phyloP scores from a whole-genome alignment of 257 asterid species.

The Parsonsia alboflavescens region DNA sequence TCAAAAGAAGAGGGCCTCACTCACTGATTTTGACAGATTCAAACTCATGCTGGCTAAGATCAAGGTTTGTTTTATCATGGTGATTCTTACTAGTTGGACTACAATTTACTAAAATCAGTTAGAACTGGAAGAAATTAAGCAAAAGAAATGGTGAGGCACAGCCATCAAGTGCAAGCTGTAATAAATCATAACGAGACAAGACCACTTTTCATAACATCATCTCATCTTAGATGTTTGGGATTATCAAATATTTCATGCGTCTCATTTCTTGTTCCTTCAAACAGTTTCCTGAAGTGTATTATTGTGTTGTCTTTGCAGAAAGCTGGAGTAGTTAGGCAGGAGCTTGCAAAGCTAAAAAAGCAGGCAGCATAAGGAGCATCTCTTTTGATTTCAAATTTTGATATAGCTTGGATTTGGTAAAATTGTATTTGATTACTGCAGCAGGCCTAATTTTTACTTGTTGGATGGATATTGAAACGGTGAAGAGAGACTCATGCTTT shows the following conservation, averaged over 20 bases:
- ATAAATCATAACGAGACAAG: too few relatives aligned
- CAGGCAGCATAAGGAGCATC: slow-evolving; percentile 20
- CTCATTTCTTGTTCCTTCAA: too few relatives aligned
- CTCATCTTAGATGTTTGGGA: too few relatives aligned
- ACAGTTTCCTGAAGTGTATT: too few relatives aligned
- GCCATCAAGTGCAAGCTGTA: too few relatives aligned
- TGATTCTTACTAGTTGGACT: neutral
- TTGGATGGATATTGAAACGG: neutral
- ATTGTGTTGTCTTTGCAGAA: slow-evolving; percentile 58
- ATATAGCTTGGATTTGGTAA: slow-evolving; percentile 1
- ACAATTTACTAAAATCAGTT: neutral
- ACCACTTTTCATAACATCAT: too few relatives aligned
- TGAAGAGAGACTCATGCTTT: slow-evolving; percentile 6
- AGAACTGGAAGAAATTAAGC: neutral
- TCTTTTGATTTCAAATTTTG: neutral
- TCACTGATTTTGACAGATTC: slow-evolving; percentile 81
- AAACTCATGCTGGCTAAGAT: slow-evolving; percentile 87
- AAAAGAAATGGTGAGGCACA: neutral
- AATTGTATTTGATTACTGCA: slow-evolving; percentile 1
- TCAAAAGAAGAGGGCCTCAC: slow-evolving; percentile 77
- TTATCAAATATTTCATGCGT: too few relatives aligned
- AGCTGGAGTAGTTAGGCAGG: slow-evolving; percentile 82
- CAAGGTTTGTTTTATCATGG: slow-evolving; percentile 42
- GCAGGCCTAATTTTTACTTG: neutral
- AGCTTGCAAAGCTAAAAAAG: slow-evolving; percentile 77